phyloP scores from a whole-genome alignment of 1,284 basidiomycete species.

The Marasmius sp. region DNA sequence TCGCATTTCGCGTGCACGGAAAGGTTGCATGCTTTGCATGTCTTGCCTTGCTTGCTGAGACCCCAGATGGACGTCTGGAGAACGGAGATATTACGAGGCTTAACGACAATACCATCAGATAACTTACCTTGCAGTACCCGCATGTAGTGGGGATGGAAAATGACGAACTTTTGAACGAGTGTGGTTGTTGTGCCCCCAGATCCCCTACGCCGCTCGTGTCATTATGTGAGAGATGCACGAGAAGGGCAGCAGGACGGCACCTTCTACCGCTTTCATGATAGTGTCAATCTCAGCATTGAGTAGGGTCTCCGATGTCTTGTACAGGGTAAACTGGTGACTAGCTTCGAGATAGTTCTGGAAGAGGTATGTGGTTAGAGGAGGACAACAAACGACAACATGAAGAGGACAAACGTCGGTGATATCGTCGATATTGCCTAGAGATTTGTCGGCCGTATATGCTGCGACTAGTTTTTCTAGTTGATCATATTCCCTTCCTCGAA shows the following conservation, averaged over 20 bases:
- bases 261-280: conserved; percentile 63
- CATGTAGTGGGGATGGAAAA: conserved; percentile 84
- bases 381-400: not conserved
- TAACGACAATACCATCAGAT: not conserved
- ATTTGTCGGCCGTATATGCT: conserved; percentile 52
- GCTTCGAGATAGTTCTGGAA: conserved; percentile 64
- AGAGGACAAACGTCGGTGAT: conserved; percentile 55
- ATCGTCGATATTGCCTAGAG: conserved; percentile 62
- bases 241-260: conserved; percentile 37
- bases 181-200: conserved; percentile 66
- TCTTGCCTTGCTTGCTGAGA: conserved; percentile 80
- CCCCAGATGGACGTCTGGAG: conserved; percentile 83
- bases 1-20: conserved; percentile 86
- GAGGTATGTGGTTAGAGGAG: conserved; percentile 3
- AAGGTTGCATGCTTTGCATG: conserved; percentile 74
- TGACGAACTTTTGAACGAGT: conserved; percentile 78
- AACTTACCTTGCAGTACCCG: conserved; percentile 72
- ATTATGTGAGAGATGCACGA: not conserved
- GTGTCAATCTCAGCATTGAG: conserved; percentile 61
- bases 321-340: conserved; percentile 58
- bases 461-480: conserved; percentile 50
- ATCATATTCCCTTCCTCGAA: conserved; percentile 56
- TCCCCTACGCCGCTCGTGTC: conserved; percentile 49
- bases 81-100: not conserved
- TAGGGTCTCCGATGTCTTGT: conserved; percentile 52